A percentile compares a stretch with the other conserved stretches of the same genome.
phyloP scores from a whole-genome alignment of 2,329 filamentous ascomycete species.

The Xylaria sp. region DNA sequence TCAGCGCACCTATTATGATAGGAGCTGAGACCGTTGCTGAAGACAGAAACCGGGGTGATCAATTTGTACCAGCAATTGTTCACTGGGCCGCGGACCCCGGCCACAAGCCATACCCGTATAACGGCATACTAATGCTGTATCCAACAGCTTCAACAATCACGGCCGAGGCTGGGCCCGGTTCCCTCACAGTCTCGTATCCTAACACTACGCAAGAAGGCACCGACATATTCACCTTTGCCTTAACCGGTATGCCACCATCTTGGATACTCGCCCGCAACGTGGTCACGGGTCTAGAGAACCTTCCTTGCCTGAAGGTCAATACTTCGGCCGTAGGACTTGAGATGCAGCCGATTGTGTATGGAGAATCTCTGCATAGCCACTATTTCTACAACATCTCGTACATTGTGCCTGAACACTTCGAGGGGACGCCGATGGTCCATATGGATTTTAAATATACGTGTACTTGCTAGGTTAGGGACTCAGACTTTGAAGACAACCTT shows the following conservation, averaged over 20 bases:
- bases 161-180: conserved; percentile 41
- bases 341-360: conserved; percentile 42
- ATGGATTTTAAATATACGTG: conserved; percentile 40
- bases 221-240: conserved; percentile 43
- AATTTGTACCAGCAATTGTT: conserved; percentile 49
- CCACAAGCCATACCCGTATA: conserved; percentile 44
- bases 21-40: conserved; percentile 44
- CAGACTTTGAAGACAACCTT: background rate
- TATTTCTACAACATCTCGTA: conserved; percentile 51
- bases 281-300: conserved; percentile 37
- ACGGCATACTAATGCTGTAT: conserved; percentile 45
- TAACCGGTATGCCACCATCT: conserved; percentile 42
- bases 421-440: conserved; percentile 42
- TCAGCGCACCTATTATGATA: conserved; percentile 47
- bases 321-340: conserved; percentile 43
- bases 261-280: conserved; percentile 41
- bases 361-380: conserved; percentile 43
- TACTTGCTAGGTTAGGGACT: too few relatives aligned
- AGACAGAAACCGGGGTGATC: conserved; percentile 40
- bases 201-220: conserved; percentile 44
- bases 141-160: conserved; percentile 47
- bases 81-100: conserved; percentile 48
- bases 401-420: conserved; percentile 43
- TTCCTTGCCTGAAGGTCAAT: conserved; percentile 45
- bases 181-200: conserved; percentile 42